phyloP scores from a whole-genome alignment of 2,329 filamentous ascomycete genomes.

The Teratosphaeria epicoccoides region DNA sequence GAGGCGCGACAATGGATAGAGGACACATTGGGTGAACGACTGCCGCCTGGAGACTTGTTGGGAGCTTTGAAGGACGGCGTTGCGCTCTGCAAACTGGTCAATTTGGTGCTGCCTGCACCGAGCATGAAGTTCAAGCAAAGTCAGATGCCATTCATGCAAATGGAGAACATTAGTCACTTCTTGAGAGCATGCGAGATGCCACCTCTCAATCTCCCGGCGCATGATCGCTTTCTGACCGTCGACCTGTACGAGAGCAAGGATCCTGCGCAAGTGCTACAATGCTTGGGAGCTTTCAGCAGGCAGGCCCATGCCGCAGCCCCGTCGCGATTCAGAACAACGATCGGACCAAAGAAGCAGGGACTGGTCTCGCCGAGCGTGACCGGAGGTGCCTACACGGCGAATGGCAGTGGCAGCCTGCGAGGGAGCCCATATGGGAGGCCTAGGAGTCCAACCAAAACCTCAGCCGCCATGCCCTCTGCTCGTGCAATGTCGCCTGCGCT shows the following conservation, averaged over 20 bases:
- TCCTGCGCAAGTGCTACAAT: slow-evolving; percentile 90
- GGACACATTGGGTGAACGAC: slow-evolving; percentile 59
- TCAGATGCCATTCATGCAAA: slow-evolving; percentile 94
- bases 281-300: slow-evolving; percentile 81
- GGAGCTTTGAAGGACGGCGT: slow-evolving; percentile 84
- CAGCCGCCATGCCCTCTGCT: slow-evolving; percentile 18
- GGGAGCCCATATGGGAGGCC: slow-evolving; percentile 10
- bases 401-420: slow-evolving; percentile 5
- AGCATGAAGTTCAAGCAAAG: slow-evolving; percentile 81
- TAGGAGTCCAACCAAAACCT: slow-evolving; percentile 18
- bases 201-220: slow-evolving; percentile 77
- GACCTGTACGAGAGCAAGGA: slow-evolving; percentile 94
- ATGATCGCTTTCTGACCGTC: slow-evolving; percentile 94
- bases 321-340: slow-evolving; percentile 58
- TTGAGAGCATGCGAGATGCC: slow-evolving; percentile 75
- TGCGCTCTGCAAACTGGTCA: slow-evolving; percentile 85
- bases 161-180: slow-evolving; percentile 98
- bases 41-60: slow-evolving; percentile 66
- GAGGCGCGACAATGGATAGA: slow-evolving; percentile 84
- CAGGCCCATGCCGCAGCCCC: slow-evolving; percentile 68
- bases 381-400: slow-evolving; percentile 10
- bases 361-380: slow-evolving; percentile 22
- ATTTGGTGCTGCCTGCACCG: slow-evolving; percentile 65
- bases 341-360: slow-evolving; percentile 57
- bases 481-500: slow-evolving; percentile 36